Evolutionary conservation across 2,329 filamentous ascomycete genomes (phyloP).

Genomic region (Aspergillus sp.): DNA sequence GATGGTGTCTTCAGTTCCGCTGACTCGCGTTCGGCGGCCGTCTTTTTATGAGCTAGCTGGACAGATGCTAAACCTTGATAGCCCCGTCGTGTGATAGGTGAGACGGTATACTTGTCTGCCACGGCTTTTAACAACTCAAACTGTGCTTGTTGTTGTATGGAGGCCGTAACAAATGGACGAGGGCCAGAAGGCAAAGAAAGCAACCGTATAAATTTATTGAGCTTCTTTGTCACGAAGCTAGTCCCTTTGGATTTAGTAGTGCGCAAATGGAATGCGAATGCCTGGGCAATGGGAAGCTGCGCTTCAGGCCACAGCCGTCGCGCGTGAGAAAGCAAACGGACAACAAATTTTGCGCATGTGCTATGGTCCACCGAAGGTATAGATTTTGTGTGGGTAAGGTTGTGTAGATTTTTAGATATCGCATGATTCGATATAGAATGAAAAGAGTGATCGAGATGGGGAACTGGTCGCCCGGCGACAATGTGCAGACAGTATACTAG

Average conservation of each 20-base stretch:
- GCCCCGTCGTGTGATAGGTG: constrained; percentile 57
- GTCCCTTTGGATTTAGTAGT: constrained; percentile 5
- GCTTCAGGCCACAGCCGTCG: constrained; percentile 50
- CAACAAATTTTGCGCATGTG: constrained; percentile 42
- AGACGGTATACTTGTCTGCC: constrained; percentile 53
- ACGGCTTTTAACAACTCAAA: constrained; percentile 59
- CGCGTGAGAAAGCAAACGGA: constrained; percentile 52
- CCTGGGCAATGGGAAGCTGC: constrained; percentile 42
- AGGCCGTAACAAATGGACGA: constrained; percentile 50
- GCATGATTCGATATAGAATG: neutral
- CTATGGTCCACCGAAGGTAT: constrained; percentile 24
- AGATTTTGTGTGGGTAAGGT: neutral
- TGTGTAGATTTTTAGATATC: constrained; percentile 3
- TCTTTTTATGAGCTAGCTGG: constrained; percentile 61
- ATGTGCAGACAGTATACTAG: constrained; percentile 40
- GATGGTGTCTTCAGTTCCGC: constrained; percentile 58
- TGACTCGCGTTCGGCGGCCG: constrained; percentile 55
- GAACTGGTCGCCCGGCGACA: constrained; percentile 28
- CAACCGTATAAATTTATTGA: constrained; percentile 50
- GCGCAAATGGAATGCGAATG: constrained; percentile 38
- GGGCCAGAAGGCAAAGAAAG: constrained; percentile 50
- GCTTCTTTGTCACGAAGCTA: constrained; percentile 40
- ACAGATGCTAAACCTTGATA: constrained; percentile 57
- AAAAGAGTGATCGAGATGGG: constrained; percentile 4
- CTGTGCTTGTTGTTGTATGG: constrained; percentile 57